Evolutionary conservation across 345 rosid species (phyloP).

Genomic region (Ceriops zippeliana): DNA sequence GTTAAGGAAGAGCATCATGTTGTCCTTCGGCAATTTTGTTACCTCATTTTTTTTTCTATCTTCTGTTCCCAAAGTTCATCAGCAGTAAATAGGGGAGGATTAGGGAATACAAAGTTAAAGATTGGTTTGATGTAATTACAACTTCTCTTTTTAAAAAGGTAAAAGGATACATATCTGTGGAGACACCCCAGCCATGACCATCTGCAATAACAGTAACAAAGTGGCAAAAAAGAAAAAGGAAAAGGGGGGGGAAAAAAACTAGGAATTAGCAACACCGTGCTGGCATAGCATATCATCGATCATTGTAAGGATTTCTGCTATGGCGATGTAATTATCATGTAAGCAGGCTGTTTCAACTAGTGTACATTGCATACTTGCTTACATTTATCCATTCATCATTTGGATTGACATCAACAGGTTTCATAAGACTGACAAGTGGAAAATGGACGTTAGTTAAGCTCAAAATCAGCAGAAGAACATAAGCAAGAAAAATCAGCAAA

Average conservation of each 20-base stretch:
- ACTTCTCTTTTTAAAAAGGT: neutral
- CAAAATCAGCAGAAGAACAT: neutral
- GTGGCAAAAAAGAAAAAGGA: conserved; percentile 5
- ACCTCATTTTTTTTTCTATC: neutral
- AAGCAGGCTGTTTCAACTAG: conserved; percentile 11
- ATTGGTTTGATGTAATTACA: neutral
- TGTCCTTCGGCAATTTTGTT: neutral
- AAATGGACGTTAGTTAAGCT: conserved; percentile 24
- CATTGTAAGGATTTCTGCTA: neutral
- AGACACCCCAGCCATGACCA: conserved; percentile 91
- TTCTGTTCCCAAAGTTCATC: neutral
- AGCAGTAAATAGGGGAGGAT: neutral
- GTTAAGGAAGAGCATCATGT: conserved; percentile 42
- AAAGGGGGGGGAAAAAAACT: neutral
- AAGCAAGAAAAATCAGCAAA: conserved; percentile 4
- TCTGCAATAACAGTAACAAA: conserved; percentile 42
- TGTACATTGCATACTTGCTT: conserved; percentile 33
- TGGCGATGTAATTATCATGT: neutral
- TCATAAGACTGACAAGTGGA: conserved; percentile 60
- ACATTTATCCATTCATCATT: conserved; percentile 96
- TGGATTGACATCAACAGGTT: conserved; percentile 87
- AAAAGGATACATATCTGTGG: conserved; percentile 87
- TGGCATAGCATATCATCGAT: conserved; percentile 6
- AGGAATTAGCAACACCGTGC: conserved; percentile 3
- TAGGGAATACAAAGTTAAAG: neutral